A percentile compares a stretch with the other conserved stretches of the same genome.
Conservation (phyloP, 1,284 basidiomycete species). For the Leccinum fallax region DNA sequence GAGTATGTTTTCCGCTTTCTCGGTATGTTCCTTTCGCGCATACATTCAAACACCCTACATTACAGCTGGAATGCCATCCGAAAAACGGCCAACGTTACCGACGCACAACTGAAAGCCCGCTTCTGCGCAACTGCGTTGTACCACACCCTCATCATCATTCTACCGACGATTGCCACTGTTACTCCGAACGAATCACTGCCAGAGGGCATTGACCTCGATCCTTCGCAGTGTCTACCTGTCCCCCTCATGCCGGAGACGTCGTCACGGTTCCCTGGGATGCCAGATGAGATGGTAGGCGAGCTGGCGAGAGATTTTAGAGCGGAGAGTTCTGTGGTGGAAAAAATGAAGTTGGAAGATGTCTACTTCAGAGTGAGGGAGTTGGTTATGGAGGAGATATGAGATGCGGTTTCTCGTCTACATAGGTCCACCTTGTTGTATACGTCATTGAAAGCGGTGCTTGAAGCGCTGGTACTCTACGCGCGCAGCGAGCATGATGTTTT, state of each 20-base stretch:
- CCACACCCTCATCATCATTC: slow-evolving; percentile 52
- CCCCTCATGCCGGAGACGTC: slow-evolving; percentile 60
- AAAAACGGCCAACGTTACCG: slow-evolving; percentile 67
- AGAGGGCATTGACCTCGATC: slow-evolving; percentile 53
- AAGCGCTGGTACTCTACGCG: slow-evolving; percentile 53
- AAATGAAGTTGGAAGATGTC: slow-evolving; percentile 58
- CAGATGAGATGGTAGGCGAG: slow-evolving; percentile 60
- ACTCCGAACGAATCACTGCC: slow-evolving; percentile 40
- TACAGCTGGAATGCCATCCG: slow-evolving; percentile 72
- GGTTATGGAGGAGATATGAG: slow-evolving; percentile 48
- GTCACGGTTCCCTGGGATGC: slow-evolving; percentile 63
- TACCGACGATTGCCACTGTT: slow-evolving; percentile 36
- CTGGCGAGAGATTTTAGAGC: slow-evolving; percentile 58
- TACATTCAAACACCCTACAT: slow-evolving; percentile 4
- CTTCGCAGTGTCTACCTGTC: slow-evolving; percentile 53
- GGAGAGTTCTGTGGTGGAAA: slow-evolving; percentile 58
- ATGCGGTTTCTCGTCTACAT: slow-evolving; percentile 12
- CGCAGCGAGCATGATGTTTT: slow-evolving; percentile 54
- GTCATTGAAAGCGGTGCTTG: slow-evolving; percentile 23
- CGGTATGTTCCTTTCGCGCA: neutral
- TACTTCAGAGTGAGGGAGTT: slow-evolving; percentile 63
- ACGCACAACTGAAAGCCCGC: slow-evolving; percentile 66
- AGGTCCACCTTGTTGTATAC: neutral
- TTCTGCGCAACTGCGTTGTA: slow-evolving; percentile 74
- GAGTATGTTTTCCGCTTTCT: slow-evolving; percentile 59